Conservation (phyloP, 208 protist genomes). For the Crithidia mellificae region DNA sequence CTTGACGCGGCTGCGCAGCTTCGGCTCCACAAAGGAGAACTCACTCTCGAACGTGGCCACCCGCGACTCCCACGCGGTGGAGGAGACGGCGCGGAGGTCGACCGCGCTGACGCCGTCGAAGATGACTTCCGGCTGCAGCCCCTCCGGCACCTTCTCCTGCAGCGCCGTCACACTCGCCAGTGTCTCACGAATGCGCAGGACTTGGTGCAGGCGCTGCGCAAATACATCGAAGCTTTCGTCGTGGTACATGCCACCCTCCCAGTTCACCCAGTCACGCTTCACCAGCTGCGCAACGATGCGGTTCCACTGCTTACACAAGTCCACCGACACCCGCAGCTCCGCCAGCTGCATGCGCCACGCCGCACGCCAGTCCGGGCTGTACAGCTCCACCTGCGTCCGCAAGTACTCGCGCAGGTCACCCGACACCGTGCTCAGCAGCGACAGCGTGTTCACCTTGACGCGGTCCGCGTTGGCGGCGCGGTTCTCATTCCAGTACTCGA, state of each 20-base stretch:
- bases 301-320: conserved; percentile 76
- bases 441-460: conserved; percentile 66
- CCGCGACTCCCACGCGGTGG: conserved; percentile 55
- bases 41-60: conserved; percentile 81
- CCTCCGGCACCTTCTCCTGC: conserved; percentile 45
- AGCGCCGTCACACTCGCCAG: conserved; percentile 44
- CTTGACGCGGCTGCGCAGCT: conserved; percentile 65
- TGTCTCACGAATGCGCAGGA: conserved; percentile 70
- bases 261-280: conserved; percentile 68
- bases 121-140: conserved; percentile 70
- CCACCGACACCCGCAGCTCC: conserved; percentile 55
- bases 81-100: conserved; percentile 45
- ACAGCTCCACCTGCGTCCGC: conserved; percentile 67
- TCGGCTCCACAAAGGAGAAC: conserved; percentile 80
- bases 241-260: conserved; percentile 74
- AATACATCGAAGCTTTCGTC: conserved; percentile 78
- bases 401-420: conserved; percentile 87
- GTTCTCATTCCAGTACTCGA: conserved; percentile 72
- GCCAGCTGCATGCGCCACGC: conserved; percentile 74
- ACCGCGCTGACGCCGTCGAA: conserved; percentile 74
- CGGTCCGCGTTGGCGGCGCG: conserved; percentile 53
- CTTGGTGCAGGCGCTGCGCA: conserved; percentile 60
- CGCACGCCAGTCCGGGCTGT: conserved; percentile 73
- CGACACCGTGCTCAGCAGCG: conserved; percentile 83
- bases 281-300: conserved; percentile 43